phyloP scores from a whole-genome alignment of 2,329 filamentous ascomycete species.

The Beauveria bassiana region DNA sequence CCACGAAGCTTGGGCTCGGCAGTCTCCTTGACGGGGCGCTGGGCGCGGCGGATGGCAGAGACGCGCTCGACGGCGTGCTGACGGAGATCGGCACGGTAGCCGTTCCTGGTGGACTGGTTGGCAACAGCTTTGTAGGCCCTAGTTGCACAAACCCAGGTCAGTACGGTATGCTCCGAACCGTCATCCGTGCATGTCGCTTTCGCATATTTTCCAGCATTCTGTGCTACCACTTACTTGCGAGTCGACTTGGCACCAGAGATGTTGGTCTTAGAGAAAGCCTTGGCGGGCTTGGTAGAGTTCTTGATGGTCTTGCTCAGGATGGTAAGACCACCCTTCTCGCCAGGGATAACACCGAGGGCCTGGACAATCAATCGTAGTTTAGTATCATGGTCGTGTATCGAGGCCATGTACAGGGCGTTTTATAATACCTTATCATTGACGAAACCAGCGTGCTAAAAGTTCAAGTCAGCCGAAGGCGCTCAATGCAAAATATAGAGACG shows the following conservation, averaged over 20 bases:
- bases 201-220: neutral
- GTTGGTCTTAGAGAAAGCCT: conserved; percentile 55
- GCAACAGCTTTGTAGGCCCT: conserved; percentile 89
- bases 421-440: conserved; percentile 78
- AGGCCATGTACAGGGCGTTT: neutral
- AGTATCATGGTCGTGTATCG: conserved; percentile 12
- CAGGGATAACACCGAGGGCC: conserved; percentile 74
- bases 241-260: conserved; percentile 66
- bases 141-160: conserved; percentile 16
- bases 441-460: conserved; percentile 73
- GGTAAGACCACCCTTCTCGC: conserved; percentile 71
- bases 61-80: conserved; percentile 75
- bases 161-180: conserved; percentile 10
- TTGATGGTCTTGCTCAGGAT: conserved; percentile 79
- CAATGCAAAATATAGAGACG: neutral
- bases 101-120: conserved; percentile 70
- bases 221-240: conserved; percentile 49
- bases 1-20: conserved; percentile 71
- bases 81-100: conserved; percentile 77
- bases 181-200: neutral
- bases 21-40: conserved; percentile 69
- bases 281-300: conserved; percentile 64
- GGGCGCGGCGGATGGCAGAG: conserved; percentile 73
- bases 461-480: conserved; percentile 23
- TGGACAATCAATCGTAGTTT: conserved; percentile 26